Base-by-base conservation (phyloP, 2,329 filamentous ascomycete genomes). In the Arachnomyces sp. region DNA sequence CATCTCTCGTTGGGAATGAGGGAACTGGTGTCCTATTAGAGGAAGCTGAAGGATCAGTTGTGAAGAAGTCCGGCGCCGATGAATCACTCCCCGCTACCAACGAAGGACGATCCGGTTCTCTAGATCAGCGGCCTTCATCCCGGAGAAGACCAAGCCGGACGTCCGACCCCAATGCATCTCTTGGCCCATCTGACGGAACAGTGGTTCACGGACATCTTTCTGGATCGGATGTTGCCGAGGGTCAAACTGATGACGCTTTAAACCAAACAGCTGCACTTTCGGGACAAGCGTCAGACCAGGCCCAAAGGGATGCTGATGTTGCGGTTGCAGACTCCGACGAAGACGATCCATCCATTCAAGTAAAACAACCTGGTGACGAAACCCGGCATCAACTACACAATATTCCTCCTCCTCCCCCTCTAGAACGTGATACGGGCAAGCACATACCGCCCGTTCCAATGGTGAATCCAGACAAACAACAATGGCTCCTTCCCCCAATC, bases 401-500 rank as follows among this genome's bases (percentile, higher is more conserved):
- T 36, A 52, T 79, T 5, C 75, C 76, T 29, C 74, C 75, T 14
- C 76, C 77, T 1, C 75, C 74, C 30, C 74, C 76, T 3, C 56
- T 72, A 30, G 63, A 71, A 47, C 57, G 66, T 42, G 60, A 69
- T 48, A 50, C 28, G 7, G 51, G 56, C 32, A 60, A 61, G 36
- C 62, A 65, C 6, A 66, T 67, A 16, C 66, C 66, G 34, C 63
- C 65, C 14, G 61, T 60, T 12, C 65, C 64, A 9, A 66, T 63
- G 43, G 63, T 48, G 37, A 65, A 51, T 50, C 57, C 15, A 34
- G 62, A 74, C 54, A 66, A 72, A 36, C 78, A 77, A 49, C 80
- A 82, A 54, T 86, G 77, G 66, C 72, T 98, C 28, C 69, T 98
- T 40, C 88, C 88, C n/a, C 82, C 89, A 1, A 77, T 90, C 50